Evolutionary conservation across 1,139 yeast genomes (phyloP).

Genomic region (Kodamaea fungicola): DNA sequence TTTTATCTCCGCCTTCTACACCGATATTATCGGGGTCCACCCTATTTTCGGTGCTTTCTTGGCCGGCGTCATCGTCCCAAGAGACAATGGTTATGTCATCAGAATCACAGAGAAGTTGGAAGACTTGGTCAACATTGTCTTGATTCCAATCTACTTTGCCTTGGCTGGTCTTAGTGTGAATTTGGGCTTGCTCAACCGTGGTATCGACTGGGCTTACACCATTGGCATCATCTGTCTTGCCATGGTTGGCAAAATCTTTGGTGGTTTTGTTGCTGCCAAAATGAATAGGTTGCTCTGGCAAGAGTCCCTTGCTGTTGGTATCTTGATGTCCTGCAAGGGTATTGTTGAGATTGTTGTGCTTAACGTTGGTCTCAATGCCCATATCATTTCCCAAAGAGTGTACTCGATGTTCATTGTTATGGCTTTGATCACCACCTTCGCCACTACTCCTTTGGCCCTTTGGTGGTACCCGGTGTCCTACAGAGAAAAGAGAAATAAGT

Average conservation of each 20-base stretch:
- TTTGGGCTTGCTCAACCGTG: constrained; percentile 57
- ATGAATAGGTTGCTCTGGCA: constrained; percentile 62
- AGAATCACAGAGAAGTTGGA: constrained; percentile 70
- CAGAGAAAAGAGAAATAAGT: constrained; percentile 48
- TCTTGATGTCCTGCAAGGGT: constrained; percentile 87
- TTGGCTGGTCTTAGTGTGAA: constrained; percentile 72
- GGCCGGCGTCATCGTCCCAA: constrained; percentile 73
- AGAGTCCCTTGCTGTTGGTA: constrained; percentile 71
- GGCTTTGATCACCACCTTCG: constrained; percentile 73
- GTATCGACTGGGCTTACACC: constrained; percentile 75
- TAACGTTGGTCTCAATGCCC: constrained; percentile 68
- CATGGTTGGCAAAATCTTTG: constrained; percentile 59
- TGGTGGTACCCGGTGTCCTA: constrained; percentile 58
- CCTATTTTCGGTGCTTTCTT: constrained; percentile 81
- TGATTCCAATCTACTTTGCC: constrained; percentile 77
- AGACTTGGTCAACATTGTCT: constrained; percentile 64
- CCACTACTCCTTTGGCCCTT: constrained; percentile 70
- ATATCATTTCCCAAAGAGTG: constrained; percentile 58
- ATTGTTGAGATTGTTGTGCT: constrained; percentile 78
- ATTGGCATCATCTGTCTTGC: constrained; percentile 65
- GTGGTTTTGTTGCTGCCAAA: constrained; percentile 65
- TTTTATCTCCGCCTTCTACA: constrained; percentile 67
- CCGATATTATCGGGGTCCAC: constrained; percentile 79
- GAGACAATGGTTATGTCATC: constrained; percentile 70
- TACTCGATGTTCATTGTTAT: constrained; percentile 79